Conservation (phyloP, 2,329 filamentous ascomycete species). For the Sporothrix globosa region DNA sequence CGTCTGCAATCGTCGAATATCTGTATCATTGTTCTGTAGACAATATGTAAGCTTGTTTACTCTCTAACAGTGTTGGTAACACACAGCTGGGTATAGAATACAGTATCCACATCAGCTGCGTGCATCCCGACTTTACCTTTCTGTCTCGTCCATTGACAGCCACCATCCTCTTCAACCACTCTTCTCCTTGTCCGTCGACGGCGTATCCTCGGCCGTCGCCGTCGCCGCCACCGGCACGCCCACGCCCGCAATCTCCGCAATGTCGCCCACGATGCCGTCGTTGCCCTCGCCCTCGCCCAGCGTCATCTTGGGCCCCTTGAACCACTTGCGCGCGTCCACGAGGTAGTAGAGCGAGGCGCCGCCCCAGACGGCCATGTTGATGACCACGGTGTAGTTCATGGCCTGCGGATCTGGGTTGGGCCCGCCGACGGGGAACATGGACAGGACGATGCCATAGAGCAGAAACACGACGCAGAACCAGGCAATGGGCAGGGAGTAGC, state of each 20-base stretch:
- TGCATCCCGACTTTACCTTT: background rate
- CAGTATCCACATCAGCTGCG: background rate
- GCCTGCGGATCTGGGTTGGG: conserved; percentile 53
- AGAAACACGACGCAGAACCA: conserved; percentile 58
- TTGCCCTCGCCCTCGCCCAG: conserved; percentile 43
- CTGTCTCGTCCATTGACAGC: background rate
- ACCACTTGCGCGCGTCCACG: conserved; percentile 61
- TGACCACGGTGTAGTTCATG: conserved; percentile 68
- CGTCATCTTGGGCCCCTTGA: conserved; percentile 62
- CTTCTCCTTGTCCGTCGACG: conserved; percentile 28
- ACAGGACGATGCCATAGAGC: conserved; percentile 57
- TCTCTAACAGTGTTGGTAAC: too few relatives aligned
- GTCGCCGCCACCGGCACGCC: background rate
- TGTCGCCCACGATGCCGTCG: background rate
- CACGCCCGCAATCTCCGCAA: conserved; percentile 3
- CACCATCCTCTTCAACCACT: conserved; percentile 7
- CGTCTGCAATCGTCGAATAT: background rate
- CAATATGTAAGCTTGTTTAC: background rate
- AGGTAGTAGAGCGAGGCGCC: conserved; percentile 60
- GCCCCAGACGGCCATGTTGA: conserved; percentile 62
- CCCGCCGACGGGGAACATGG: conserved; percentile 62
- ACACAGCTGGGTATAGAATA: conserved; percentile 2
- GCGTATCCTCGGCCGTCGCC: background rate
- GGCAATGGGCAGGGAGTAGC: conserved; percentile 56
- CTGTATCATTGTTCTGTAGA: background rate